Conservation (phyloP, 106 monocot genomes). For the Dioscorea alata region DNA sequence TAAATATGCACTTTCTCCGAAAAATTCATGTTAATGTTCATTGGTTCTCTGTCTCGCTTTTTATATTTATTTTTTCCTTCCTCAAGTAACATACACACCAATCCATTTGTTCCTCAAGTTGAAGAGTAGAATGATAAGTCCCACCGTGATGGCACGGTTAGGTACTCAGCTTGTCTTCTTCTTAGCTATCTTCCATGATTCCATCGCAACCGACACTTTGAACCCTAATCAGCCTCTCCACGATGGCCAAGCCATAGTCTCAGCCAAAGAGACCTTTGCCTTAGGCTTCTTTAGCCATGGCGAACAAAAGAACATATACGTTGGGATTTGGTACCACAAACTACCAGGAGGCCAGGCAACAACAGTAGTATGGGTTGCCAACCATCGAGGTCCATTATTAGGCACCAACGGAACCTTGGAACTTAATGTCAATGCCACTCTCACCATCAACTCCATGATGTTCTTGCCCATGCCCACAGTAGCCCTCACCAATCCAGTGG, state of each 20-base stretch:
- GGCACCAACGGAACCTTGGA: conserved; percentile 2
- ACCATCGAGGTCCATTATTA: conserved; percentile 20
- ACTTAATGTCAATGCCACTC: background rate
- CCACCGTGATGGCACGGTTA: no score
- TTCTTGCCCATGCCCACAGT: conserved; percentile 3
- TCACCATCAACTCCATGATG: background rate
- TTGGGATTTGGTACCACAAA: conserved; percentile 35
- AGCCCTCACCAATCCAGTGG: background rate
- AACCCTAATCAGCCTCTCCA: background rate
- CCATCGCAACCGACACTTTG: background rate
- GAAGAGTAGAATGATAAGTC: no score
- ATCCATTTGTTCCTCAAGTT: no score
- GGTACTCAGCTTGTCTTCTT: background rate
- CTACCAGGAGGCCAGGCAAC: background rate
- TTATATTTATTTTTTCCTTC: no score
- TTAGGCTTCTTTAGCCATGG: conserved; percentile 28
- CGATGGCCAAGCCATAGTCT: conserved; percentile 19
- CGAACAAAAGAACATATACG: conserved; percentile 6
- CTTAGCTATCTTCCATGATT: background rate
- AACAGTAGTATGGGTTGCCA: conserved; percentile 42
- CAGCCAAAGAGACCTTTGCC: conserved; percentile 8
- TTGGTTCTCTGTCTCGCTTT: no score
- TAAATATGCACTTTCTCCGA: no score
- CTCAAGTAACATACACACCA: no score
- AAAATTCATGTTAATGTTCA: no score